phyloP scores from a whole-genome alignment of 768 basidiomycete species.

The Heimioporus sp. region DNA sequence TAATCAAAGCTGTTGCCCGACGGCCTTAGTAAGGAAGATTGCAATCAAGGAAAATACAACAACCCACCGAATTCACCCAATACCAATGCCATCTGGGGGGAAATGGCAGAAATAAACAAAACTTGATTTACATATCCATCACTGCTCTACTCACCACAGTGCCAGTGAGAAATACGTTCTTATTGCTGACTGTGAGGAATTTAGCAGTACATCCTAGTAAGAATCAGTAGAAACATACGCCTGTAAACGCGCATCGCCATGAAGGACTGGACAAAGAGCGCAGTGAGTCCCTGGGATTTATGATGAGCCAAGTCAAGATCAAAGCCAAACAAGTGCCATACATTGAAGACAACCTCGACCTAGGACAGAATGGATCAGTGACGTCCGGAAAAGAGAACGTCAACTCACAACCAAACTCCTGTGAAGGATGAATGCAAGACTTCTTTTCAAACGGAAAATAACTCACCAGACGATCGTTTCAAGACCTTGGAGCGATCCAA shows the following conservation, averaged over 20 bases:
- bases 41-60: neutral
- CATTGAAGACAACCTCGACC: conserved; percentile 57
- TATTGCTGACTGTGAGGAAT: conserved; percentile 47
- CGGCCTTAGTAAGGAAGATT: conserved; percentile 5
- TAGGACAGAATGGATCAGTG: conserved; percentile 16
- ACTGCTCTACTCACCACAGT: conserved; percentile 27
- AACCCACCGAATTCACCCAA: conserved; percentile 41
- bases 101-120: neutral
- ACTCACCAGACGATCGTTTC: conserved; percentile 44
- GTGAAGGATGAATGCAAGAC: neutral
- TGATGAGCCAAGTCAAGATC: neutral
- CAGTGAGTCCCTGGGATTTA: conserved; percentile 40
- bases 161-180: conserved; percentile 40
- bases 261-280: conserved; percentile 58
- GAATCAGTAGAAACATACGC: conserved; percentile 29
- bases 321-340: neutral
- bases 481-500: conserved; percentile 29
- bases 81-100: conserved; percentile 30
- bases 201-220: neutral
- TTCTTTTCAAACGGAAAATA: neutral
- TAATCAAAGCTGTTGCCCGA: conserved; percentile 26
- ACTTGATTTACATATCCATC: neutral
- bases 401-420: conserved; percentile 28
- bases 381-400: neutral
- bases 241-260: conserved; percentile 52